phyloP scores from a whole-genome alignment of 306 rosid species.

The Hippophae gyantsensis region DNA sequence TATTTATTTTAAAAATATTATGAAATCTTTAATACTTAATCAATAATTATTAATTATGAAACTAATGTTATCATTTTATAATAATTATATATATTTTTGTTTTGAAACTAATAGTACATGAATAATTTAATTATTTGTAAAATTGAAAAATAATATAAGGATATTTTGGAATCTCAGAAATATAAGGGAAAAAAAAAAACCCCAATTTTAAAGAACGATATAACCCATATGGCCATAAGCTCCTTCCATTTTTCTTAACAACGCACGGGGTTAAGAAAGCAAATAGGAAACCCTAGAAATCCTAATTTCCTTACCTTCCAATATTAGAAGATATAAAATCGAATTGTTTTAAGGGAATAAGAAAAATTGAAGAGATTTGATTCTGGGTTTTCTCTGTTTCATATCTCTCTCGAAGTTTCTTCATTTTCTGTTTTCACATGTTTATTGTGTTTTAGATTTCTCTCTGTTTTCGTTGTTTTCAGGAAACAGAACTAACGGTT shows the following conservation, averaged over 20 bases:
- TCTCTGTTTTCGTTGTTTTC: slow-evolving; percentile 31
- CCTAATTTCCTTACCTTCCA: not conserved
- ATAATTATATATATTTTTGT: too few relatives aligned
- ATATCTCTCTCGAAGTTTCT: not conserved
- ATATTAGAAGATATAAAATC: not conserved
- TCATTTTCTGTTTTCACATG: not conserved
- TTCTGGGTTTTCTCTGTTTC: not conserved
- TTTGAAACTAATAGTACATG: too few relatives aligned
- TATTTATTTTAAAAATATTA: too few relatives aligned
- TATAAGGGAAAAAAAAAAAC: not conserved
- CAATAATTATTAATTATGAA: too few relatives aligned
- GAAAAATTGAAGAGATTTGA: not conserved
- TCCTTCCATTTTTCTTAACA: not conserved
- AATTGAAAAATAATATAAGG: too few relatives aligned
- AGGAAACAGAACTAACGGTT: slow-evolving; percentile 23
- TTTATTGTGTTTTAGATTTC: slow-evolving; percentile 11
- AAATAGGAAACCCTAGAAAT: slow-evolving; percentile 29
- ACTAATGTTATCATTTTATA: too few relatives aligned
- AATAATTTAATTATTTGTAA: too few relatives aligned
- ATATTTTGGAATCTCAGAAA: slow-evolving; percentile 19
- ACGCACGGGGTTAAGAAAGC: not conserved
- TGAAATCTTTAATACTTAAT: too few relatives aligned
- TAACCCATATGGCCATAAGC: not conserved
- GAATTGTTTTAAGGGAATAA: not conserved
- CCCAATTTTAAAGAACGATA: not conserved